phyloP scores from a whole-genome alignment of 148 eudicot genomes.

The Bassia scoparia region DNA sequence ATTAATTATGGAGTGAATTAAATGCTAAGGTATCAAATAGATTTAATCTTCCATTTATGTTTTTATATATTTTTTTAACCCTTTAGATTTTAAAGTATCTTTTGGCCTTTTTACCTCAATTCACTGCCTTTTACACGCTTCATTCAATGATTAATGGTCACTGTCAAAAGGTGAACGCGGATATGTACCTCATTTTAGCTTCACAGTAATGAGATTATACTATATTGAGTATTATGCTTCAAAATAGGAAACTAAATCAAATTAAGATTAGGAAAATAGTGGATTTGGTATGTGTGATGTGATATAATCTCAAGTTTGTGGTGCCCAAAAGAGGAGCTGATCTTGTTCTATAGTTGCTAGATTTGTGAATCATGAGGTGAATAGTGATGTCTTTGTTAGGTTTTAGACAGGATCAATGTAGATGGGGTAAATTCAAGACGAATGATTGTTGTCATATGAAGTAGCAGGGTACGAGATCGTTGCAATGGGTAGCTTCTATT shows the following conservation, averaged over 20 bases:
- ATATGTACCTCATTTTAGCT: constrained; percentile 4
- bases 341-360: not conserved
- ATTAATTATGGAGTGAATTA: not conserved
- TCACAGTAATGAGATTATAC: not conserved
- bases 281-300: no score
- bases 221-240: not conserved
- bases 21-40: not conserved
- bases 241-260: not conserved
- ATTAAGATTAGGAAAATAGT: not conserved
- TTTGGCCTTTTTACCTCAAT: constrained; percentile 11
- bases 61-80: not conserved
- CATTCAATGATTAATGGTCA: constrained; percentile 3
- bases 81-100: constrained; percentile 3
- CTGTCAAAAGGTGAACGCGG: constrained; percentile 13
- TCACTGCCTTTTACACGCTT: constrained; percentile 19
- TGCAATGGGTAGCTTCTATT: no score
- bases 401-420: no score
- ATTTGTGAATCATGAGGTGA: not conserved
- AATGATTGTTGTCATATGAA: no score
- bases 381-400: not conserved
- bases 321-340: no score
- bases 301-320: no score
- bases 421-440: no score
- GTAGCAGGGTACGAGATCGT: no score
- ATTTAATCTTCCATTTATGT: not conserved